Conservation (phyloP, 2,329 filamentous ascomycete genomes). For the Trichoderma afroharzianum region DNA sequence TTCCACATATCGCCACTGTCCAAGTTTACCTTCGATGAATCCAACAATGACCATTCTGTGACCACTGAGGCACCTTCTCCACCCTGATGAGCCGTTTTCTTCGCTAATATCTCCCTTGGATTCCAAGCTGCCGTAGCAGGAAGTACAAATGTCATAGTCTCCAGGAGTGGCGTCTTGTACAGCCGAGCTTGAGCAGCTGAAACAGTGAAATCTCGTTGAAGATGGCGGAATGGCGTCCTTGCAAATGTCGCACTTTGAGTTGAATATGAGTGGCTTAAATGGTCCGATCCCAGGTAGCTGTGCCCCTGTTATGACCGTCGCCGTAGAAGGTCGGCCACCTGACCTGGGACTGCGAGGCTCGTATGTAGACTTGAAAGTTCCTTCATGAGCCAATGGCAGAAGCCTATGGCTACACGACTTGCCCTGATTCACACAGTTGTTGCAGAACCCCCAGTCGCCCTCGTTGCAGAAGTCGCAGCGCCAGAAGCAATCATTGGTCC, state of each 20-base stretch:
- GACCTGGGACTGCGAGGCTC: slow-evolving; percentile 42
- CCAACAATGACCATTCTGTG: slow-evolving; percentile 82
- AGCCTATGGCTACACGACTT: slow-evolving; percentile 78
- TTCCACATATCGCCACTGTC: slow-evolving; percentile 64
- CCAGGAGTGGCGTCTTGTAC: slow-evolving; percentile 51
- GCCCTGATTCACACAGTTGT: slow-evolving; percentile 79
- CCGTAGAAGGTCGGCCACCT: slow-evolving; percentile 44
- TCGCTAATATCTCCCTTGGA: slow-evolving; percentile 60
- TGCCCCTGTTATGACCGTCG: slow-evolving; percentile 46
- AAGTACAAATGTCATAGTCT: slow-evolving; percentile 82
- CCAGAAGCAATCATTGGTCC: slow-evolving; percentile 85
- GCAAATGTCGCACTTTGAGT: slow-evolving; percentile 76
- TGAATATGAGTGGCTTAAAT: slow-evolving; percentile 69
- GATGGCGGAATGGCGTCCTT: slow-evolving; percentile 66
- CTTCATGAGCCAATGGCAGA: slow-evolving; percentile 67
- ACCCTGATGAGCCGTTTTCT: slow-evolving; percentile 75
- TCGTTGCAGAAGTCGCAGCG: slow-evolving; percentile 83
- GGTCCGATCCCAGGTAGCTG: slow-evolving; percentile 45
- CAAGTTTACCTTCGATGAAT: slow-evolving; percentile 66
- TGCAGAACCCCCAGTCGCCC: slow-evolving; percentile 93
- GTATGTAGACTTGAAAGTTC: slow-evolving; percentile 26
- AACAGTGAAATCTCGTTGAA: slow-evolving; percentile 75
- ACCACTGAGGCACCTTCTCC: slow-evolving; percentile 75
- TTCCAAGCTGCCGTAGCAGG: slow-evolving; percentile 71
- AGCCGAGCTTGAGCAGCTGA: slow-evolving; percentile 58